Evolutionary conservation across 345 rosid genomes (phyloP), one percentile per base, ranked within the genome.

Genomic region (Nasturtium officinale): DNA sequence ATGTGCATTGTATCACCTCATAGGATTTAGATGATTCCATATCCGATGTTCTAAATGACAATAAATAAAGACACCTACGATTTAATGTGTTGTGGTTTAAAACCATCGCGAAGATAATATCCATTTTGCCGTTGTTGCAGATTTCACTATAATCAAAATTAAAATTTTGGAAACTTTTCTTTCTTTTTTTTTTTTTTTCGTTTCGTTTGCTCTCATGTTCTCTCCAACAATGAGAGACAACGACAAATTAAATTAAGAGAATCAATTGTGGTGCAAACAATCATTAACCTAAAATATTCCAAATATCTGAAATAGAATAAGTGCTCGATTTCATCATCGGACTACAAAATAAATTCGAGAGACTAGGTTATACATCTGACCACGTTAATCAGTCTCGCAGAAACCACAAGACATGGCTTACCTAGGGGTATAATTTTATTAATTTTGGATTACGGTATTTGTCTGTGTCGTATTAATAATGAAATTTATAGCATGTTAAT

Each of bases 401-500:
- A 61, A 20, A 45, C 59, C 47, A 65, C 6, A 74, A 46, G 42
- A 47, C 61, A 25, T 73, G 35, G 26, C 10, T 56, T 43, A 47
- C 40, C 9, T 35, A 46, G 42, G 46, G 28, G 1, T 63, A 54
- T 45, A 10, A 46, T 38, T 73, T 4, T 6, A 38, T n/a, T 54
- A 54, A 8, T 13, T 64, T 32, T 55, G 58, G 29, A 53, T 26
- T 53, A 20, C 42, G 45, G 43, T 45, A 26, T 65, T 35, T 47
- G 8, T 26, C 29, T 64, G 21, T 9, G 10, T 47, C 35, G 5
- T 45, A 25, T 9, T 11, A 40, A 60, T 17, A 21, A 32, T 63
- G 70, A 30, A 72, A 43, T n/a, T 28, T 47, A 26, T 47, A 12
- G n/a, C 57, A 74, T 38, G 56, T 67, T 75, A 67, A 59, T 75